Conservation (phyloP, 2,329 filamentous ascomycete genomes). For the Aspergillus tubingensis region DNA sequence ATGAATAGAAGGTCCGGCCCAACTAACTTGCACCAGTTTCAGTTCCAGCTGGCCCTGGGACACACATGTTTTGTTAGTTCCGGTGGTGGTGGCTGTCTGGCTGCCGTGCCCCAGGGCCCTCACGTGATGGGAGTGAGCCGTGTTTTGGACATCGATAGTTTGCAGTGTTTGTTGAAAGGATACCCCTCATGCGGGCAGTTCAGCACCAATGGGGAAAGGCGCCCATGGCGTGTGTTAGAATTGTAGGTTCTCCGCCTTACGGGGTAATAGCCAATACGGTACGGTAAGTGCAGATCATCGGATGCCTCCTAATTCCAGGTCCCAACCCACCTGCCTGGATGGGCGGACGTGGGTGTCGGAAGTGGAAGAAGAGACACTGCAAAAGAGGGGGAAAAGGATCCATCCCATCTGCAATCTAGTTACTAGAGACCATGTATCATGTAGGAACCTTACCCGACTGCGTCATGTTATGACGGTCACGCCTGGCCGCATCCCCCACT, state of each 20-base stretch:
- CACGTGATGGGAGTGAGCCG: conserved; percentile 16
- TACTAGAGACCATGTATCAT: conserved; percentile 1
- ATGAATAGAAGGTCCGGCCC: neutral
- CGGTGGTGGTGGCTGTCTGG: conserved; percentile 9
- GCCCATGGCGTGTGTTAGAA: neutral
- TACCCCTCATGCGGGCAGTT: conserved; percentile 23
- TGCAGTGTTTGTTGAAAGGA: conserved; percentile 11
- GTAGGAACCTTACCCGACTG: conserved; percentile 7
- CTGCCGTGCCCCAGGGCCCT: conserved; percentile 12
- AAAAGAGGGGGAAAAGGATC: too few relatives aligned
- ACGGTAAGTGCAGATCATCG: conserved; percentile 8
- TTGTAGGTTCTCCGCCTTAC: conserved; percentile 1
- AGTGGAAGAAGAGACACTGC: too few relatives aligned
- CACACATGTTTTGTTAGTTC: neutral
- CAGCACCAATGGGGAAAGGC: conserved; percentile 8
- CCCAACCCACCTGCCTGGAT: neutral
- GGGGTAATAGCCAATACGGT: conserved; percentile 2
- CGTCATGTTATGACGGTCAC: conserved; percentile 15
- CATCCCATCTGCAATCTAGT: too few relatives aligned
- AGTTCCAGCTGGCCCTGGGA: neutral
- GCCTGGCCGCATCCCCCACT: neutral
- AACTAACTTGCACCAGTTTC: neutral
- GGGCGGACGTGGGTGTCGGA: too few relatives aligned
- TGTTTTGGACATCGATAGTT: conserved; percentile 13
- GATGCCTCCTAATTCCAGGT: neutral